Evolutionary conservation across 2,329 filamentous ascomycete genomes (phyloP), one percentile per base, ranked within the genome.

Genomic region (Phialemonium atrogriseum): DNA sequence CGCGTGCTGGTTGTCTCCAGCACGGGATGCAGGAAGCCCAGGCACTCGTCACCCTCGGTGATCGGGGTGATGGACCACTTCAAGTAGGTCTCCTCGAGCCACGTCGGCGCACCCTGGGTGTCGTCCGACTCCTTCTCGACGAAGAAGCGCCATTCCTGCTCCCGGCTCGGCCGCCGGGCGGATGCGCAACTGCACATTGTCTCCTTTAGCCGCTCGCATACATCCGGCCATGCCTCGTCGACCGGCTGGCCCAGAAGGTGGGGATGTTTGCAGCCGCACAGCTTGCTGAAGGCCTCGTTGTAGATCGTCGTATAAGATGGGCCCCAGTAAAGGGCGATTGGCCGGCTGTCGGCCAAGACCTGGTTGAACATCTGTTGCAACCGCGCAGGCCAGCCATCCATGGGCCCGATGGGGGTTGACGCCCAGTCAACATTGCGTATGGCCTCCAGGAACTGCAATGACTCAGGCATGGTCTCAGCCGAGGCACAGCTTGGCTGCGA

Each of bases 251-350:
- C 80, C 53, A 84, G 69, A 9, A 82, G 53, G 3, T 46, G 45
- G 1, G 79, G 79, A 46, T 84, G 79, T 36, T 77, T 77, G 33
- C 74, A 65, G 6, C 75, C 75, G 33, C 72, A 73, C 7, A 80
- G 58, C 31, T 67, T 54, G 41, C 71, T 62, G 42, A 84, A 84
- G 1, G 80, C 77, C 44, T 83, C 79, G 43, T 86, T 86, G 55
- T 86, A 86, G 8, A 86, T 71, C 7, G 70, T 69, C 11, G 77
- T 68, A 24, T 73, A 63, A 10, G 75, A 64, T 2, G 67, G 55
- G 2, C 74, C 74, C 74, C 74, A 79, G 44, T 77, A 78, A 52
- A 77, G 66, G 8, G 70, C 70, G 13, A 68, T 66, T 4, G 69
- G 68, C 11, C 55, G 49, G 16, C 55, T 57, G 43, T 65, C 60